Evolutionary conservation across 2,329 filamentous ascomycete species (phyloP).

Genomic region (Neoscytalidium dimidiatum): DNA sequence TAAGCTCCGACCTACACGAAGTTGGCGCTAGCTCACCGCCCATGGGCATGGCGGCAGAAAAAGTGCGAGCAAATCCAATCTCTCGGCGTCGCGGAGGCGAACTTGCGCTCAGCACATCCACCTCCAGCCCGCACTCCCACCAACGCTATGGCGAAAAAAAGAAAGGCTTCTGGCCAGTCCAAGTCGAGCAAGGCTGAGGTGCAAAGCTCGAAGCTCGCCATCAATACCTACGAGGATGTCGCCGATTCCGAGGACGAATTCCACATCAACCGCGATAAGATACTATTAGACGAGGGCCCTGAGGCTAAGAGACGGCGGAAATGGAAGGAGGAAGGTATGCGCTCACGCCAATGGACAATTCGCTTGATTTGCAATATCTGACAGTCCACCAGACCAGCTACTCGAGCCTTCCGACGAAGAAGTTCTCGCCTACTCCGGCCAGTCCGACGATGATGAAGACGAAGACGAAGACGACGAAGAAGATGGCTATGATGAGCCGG

Average conservation of each 20-base stretch:
- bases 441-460: constrained; percentile 46
- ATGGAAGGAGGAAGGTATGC: constrained; percentile 64
- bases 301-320: constrained; percentile 75
- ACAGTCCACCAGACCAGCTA: constrained; percentile 51
- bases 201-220: constrained; percentile 55
- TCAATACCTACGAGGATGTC: constrained; percentile 74
- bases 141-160: constrained; percentile 56
- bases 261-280: constrained; percentile 80
- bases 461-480: too few species aligned
- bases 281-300: constrained; percentile 80
- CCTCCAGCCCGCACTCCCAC: background rate
- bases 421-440: constrained; percentile 55
- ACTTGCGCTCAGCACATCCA: background rate
- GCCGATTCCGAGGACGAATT: constrained; percentile 95
- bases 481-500: constrained; percentile 38
- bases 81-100: background rate
- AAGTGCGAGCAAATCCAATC: constrained; percentile 2
- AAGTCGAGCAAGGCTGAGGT: constrained; percentile 33
- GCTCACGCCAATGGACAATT: constrained; percentile 21
- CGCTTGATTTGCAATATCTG: background rate
- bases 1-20: background rate
- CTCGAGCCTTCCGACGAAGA: constrained; percentile 65
- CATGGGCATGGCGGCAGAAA: constrained; percentile 2
- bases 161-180: constrained; percentile 64
- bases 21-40: constrained; percentile 9